Conservation (phyloP, 306 rosid genomes). For the Pyrus betulifolia region DNA sequence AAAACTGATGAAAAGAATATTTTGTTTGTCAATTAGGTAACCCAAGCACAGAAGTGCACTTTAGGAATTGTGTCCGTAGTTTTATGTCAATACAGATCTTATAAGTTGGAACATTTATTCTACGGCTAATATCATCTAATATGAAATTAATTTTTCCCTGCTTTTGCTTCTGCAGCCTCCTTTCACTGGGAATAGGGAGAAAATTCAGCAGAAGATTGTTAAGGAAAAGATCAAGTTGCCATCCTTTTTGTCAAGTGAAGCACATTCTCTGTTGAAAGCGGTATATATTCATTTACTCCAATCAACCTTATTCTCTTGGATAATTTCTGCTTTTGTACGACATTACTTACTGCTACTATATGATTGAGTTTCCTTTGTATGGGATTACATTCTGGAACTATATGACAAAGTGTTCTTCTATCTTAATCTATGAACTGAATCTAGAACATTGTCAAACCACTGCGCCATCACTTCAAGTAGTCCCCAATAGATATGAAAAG, state of each 20-base stretch:
- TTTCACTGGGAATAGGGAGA: slow-evolving; percentile 72
- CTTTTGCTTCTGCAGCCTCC: slow-evolving; percentile 68
- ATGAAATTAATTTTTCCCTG: slow-evolving; percentile 6
- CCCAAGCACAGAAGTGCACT: neutral
- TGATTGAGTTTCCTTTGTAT: neutral
- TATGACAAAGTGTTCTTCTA: too few species aligned
- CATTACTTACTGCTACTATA: too few species aligned
- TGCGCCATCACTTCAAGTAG: neutral
- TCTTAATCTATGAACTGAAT: too few species aligned
- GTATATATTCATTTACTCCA: slow-evolving; percentile 24
- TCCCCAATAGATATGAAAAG: neutral
- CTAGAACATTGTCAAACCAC: too few species aligned
- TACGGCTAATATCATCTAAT: neutral
- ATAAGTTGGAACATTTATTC: neutral
- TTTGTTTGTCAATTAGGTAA: neutral
- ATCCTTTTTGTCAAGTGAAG: slow-evolving; percentile 77
- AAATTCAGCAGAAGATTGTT: slow-evolving; percentile 79
- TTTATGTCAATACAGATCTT: neutral
- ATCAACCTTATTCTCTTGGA: neutral
- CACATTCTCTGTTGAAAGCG: slow-evolving; percentile 86
- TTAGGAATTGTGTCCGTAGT: neutral
- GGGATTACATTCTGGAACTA: neutral
- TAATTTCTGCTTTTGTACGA: neutral
- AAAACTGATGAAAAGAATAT: neutral
- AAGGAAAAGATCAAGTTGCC: slow-evolving; percentile 93